Percentiles rank a stretch among this genome's conserved stretches.
phyloP scores from a whole-genome alignment of 306 rosid genomes.

The Glycine soja region DNA sequence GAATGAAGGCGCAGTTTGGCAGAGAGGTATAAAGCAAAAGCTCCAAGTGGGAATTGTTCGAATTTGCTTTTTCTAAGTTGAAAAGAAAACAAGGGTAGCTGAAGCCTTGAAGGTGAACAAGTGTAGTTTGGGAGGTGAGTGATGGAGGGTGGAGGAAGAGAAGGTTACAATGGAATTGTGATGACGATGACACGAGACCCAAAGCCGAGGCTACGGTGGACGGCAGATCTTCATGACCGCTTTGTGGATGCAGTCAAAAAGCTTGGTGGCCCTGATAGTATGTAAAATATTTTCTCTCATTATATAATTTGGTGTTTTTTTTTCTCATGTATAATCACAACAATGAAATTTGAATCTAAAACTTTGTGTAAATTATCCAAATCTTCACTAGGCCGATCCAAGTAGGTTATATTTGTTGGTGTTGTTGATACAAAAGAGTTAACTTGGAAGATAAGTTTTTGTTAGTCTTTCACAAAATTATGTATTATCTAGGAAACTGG shows the following conservation, averaged over 20 bases:
- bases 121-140: neutral
- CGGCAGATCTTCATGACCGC: constrained; percentile 90
- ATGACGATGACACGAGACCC: constrained; percentile 97
- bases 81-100: neutral
- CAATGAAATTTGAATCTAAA: no score
- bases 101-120: neutral
- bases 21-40: constrained; percentile 35
- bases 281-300: constrained; percentile 33
- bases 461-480: neutral
- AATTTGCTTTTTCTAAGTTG: constrained; percentile 27
- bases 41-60: constrained; percentile 34
- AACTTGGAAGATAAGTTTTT: neutral
- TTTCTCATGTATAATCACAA: no score
- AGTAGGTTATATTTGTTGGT: neutral
- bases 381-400: no score
- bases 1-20: constrained; percentile 33
- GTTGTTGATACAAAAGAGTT: constrained; percentile 21
- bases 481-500: neutral
- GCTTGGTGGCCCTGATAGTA: constrained; percentile 98
- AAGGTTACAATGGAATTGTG: constrained; percentile 68
- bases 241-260: constrained; percentile 93
- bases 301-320: neutral
- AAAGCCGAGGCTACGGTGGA: constrained; percentile 93
- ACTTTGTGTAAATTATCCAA: no score
- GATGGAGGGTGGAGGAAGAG: constrained; percentile 51